phyloP scores from a whole-genome alignment of 169 alveolate genomes.

The Theileria equi region DNA sequence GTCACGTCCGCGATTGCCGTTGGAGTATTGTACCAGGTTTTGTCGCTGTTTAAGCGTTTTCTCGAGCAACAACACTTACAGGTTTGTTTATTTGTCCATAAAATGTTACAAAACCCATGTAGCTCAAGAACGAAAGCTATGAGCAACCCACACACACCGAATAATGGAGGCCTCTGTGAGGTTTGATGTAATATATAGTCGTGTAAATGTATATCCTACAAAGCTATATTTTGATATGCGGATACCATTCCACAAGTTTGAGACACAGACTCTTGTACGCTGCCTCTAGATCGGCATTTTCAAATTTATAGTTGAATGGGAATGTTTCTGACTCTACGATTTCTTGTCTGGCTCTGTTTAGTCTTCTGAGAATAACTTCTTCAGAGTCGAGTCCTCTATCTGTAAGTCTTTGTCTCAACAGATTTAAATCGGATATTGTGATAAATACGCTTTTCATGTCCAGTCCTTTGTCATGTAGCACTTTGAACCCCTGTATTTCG shows the following conservation, averaged over 20 bases:
- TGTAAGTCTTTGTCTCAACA: slow-evolving; percentile 74
- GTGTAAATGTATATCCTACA: too few relatives aligned
- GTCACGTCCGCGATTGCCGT: slow-evolving; percentile 40
- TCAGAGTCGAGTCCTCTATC: slow-evolving; percentile 83
- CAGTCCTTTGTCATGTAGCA: slow-evolving; percentile 55
- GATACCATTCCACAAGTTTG: slow-evolving; percentile 31
- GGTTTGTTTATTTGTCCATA: too few relatives aligned
- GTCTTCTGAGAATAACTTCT: slow-evolving; percentile 76
- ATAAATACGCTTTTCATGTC: slow-evolving; percentile 74
- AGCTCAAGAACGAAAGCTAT: too few relatives aligned
- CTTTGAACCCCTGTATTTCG: slow-evolving; percentile 84
- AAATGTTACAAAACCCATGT: too few relatives aligned
- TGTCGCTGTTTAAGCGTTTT: slow-evolving; percentile 1
- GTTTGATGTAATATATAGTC: too few relatives aligned
- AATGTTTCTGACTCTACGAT: slow-evolving; percentile 62
- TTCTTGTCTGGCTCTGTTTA: slow-evolving; percentile 79
- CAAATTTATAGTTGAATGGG: slow-evolving; percentile 34
- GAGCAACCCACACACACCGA: too few relatives aligned
- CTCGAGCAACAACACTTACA: slow-evolving; percentile 44
- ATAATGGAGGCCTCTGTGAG: too few relatives aligned
- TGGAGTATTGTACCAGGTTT: slow-evolving; percentile 23
- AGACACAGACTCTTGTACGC: slow-evolving; percentile 14
- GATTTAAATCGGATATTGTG: slow-evolving; percentile 71
- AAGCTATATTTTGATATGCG: not conserved
- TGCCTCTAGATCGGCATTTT: slow-evolving; percentile 48